Evolutionary conservation across 2,329 filamentous ascomycete species (phyloP).

Genomic region (Macrophomina pseudophaseolina): DNA sequence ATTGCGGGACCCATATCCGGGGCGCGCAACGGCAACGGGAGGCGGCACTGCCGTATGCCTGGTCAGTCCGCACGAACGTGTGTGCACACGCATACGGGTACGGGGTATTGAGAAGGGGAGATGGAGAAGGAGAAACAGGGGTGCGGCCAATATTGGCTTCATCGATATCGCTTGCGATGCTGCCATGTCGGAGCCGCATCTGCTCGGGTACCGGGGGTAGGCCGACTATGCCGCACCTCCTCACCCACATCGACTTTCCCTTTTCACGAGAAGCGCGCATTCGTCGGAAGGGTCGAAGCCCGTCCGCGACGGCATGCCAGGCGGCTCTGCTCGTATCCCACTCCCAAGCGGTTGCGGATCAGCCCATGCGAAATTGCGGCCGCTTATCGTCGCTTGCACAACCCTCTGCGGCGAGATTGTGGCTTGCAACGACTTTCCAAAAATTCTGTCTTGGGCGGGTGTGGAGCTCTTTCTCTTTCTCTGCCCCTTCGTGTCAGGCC

Average conservation of each 20-base stretch:
- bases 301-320: not conserved
- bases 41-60: not conserved
- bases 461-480: too few species aligned
- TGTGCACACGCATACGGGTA: too few species aligned
- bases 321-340: conserved; percentile 12
- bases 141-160: too few species aligned
- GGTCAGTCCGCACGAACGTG: too few species aligned
- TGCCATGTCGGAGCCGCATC: not conserved
- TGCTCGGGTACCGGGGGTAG: not conserved
- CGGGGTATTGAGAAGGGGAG: too few species aligned
- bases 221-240: not conserved
- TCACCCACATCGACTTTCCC: not conserved
- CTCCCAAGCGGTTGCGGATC: not conserved
- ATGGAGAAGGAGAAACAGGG: too few species aligned
- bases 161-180: not conserved
- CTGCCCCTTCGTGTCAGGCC: not conserved
- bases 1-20: too few species aligned
- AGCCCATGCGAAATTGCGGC: not conserved
- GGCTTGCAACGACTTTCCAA: not conserved
- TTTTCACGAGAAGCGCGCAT: not conserved
- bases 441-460: too few species aligned
- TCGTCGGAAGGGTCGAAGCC: not conserved
- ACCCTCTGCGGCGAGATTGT: not conserved
- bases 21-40: not conserved
- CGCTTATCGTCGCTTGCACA: not conserved